phyloP scores from a whole-genome alignment of 2,329 filamentous ascomycete species.

The Fusarium annulatum region DNA sequence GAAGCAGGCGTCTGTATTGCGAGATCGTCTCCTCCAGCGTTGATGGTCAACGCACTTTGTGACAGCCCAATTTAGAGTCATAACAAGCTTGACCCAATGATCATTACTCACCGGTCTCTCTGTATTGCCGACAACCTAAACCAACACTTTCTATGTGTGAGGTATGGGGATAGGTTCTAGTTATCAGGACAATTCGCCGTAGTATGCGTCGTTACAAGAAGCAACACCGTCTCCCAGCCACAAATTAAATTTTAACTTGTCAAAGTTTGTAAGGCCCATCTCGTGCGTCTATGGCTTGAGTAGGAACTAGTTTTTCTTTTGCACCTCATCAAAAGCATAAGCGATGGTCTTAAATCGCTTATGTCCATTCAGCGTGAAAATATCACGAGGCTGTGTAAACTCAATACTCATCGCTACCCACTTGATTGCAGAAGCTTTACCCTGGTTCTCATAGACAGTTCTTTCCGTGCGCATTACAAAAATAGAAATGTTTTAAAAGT shows the following conservation, averaged over 20 bases:
- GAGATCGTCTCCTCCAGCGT: background rate
- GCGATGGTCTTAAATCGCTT: accelerated
- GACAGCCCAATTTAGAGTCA: background rate
- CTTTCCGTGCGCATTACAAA: accelerated
- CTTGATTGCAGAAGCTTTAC: background rate
- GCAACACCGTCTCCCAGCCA: background rate
- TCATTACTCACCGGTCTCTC: background rate
- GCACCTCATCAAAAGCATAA: background rate
- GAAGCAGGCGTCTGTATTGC: background rate
- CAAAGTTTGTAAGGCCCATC: background rate
- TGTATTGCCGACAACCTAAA: background rate
- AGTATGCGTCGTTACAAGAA: too few relatives aligned
- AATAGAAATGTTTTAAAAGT: background rate
- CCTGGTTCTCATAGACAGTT: accelerated
- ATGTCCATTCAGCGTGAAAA: background rate
- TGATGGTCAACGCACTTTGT: background rate
- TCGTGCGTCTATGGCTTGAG: accelerated
- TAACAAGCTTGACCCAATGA: background rate
- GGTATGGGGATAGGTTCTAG: background rate
- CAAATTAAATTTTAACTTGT: background rate
- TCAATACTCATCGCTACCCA: too few relatives aligned
- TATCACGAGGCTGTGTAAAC: background rate
- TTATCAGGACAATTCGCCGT: background rate
- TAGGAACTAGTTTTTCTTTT: background rate
- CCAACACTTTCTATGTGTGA: too few relatives aligned